phyloP scores from a whole-genome alignment of 176 grass and related monocot genomes.

The Chrysopogon serrulatus region DNA sequence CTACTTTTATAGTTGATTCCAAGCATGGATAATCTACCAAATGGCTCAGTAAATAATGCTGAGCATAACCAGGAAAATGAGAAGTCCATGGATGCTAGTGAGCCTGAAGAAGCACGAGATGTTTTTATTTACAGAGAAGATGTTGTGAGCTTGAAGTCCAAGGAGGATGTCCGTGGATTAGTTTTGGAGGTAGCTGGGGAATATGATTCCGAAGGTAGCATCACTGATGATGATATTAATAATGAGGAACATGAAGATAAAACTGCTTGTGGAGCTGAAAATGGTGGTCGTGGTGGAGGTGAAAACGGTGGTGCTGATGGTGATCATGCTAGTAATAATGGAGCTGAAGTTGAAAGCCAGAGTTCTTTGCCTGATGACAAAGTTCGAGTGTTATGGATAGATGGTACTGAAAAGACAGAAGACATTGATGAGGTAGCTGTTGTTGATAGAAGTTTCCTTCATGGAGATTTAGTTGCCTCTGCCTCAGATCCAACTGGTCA shows the following conservation, averaged over 20 bases:
- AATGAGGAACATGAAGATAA: constrained; percentile 44
- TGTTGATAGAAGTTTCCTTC: constrained; percentile 76
- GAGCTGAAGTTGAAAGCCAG: constrained; percentile 37
- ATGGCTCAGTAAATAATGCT: constrained; percentile 5
- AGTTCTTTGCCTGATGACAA: constrained; percentile 72
- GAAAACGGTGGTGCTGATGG: constrained; percentile 41
- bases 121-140: constrained; percentile 80
- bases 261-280: constrained; percentile 19
- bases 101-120: constrained; percentile 33
- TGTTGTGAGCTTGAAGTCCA: constrained; percentile 62
- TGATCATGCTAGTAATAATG: constrained; percentile 36
- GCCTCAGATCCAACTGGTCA: constrained; percentile 78
- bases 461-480: constrained; percentile 83
- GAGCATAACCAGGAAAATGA: constrained; percentile 31
- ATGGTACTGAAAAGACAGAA: constrained; percentile 62
- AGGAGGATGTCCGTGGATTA: constrained; percentile 49
- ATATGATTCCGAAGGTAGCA: constrained; percentile 82
- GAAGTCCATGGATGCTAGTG: not conserved
- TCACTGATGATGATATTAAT: constrained; percentile 63
- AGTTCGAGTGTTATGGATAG: constrained; percentile 63
- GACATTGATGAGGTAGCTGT: constrained; percentile 52
- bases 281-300: constrained; percentile 12
- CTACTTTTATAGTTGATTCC: not conserved
- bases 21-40: constrained; percentile 42
- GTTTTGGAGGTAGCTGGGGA: constrained; percentile 86